Base-by-base conservation (phyloP, 495 filamentous ascomycete species). In the Glarea lozoyensis region DNA sequence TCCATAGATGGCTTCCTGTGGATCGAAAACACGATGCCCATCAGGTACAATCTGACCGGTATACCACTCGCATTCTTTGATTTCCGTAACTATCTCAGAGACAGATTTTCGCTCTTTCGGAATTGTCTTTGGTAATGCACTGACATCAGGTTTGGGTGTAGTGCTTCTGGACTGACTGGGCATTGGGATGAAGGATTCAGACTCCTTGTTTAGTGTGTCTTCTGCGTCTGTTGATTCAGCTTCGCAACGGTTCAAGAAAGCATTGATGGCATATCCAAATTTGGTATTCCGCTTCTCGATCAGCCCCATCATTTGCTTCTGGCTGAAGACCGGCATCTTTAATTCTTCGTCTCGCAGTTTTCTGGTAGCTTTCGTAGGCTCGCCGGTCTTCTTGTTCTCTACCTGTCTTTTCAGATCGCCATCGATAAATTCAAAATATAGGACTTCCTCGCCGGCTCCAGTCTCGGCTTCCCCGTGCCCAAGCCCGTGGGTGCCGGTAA, bases 221-320 rank as follows among this genome's bases (percentile, higher is more conserved):
- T 85, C 78, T 0, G 89, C 79, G 60, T 97, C 86, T 2, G 76
- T 46, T 12, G 59, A 65, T 10, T 82, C 66, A 23, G 72, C 74
- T 19, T 75, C 74, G 54, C 87, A 93, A 36, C 74, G 66, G 25
- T 84, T 81, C 34, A 98, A 56, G 49, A 93, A 96, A 2, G 59
- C 64, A 58, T 84, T 80, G 35, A 94, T 71, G 0, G 88, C 86
- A 50, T 81, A 79, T 0, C 67, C 64, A 49, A 98, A 97, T 61
- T 93, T 94, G 15, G 64, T 61, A 56, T 95, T 94, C 44, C 92
- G 69, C 63, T 93, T 94, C 62, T 93, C 88, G 53, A 98, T 97
- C 50, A 95, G 58, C 39, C 69, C 72, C 57, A 82, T 83, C 80
- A 97, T 84, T 67, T 94, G 86, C 61, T 87, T 88, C 66, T 94